Percentiles rank a stretch among this genome's conserved stretches.
phyloP scores from a whole-genome alignment of 2,329 filamentous ascomycete genomes.

The Claviceps cyperi region DNA sequence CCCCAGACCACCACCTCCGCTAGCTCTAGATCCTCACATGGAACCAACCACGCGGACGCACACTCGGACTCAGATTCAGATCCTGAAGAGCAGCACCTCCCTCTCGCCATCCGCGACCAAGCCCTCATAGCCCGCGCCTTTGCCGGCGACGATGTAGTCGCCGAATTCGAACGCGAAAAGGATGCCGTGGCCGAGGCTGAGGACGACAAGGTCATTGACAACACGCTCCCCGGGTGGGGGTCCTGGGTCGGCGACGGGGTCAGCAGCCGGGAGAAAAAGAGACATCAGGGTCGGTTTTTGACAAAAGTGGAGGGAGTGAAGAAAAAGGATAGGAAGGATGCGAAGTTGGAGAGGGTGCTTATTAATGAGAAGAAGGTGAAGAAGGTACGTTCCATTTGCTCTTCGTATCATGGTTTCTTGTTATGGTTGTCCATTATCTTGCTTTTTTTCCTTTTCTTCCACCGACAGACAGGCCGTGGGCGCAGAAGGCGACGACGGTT shows the following conservation, averaged over 20 bases:
- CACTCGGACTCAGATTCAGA: conserved; percentile 27
- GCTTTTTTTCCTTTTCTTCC: background rate
- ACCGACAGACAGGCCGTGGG: background rate
- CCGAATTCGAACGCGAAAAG: conserved; percentile 73
- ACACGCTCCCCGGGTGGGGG: conserved; percentile 88
- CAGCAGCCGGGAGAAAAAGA: conserved; percentile 51
- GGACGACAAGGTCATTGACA: conserved; percentile 68
- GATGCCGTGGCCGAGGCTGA: conserved; percentile 55
- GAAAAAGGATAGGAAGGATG: conserved; percentile 64
- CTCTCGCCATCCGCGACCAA: conserved; percentile 43
- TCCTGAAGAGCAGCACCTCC: conserved; percentile 35
- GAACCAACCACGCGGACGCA: background rate
- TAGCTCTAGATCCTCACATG: no score
- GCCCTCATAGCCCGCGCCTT: conserved; percentile 72
- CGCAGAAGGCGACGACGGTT: no score
- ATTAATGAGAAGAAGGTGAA: conserved; percentile 83
- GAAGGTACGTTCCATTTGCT: conserved; percentile 46
- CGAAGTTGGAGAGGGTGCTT: conserved; percentile 70
- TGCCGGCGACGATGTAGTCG: conserved; percentile 72
- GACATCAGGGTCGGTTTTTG: conserved; percentile 47
- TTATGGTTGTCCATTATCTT: background rate
- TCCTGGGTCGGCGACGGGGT: conserved; percentile 79
- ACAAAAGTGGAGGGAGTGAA: conserved; percentile 60
- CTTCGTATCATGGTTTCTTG: background rate
- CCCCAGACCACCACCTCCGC: conserved; percentile 7